Evolutionary conservation across 768 basidiomycete genomes (phyloP).

Genomic region (Kwoniella dendrophila): DNA sequence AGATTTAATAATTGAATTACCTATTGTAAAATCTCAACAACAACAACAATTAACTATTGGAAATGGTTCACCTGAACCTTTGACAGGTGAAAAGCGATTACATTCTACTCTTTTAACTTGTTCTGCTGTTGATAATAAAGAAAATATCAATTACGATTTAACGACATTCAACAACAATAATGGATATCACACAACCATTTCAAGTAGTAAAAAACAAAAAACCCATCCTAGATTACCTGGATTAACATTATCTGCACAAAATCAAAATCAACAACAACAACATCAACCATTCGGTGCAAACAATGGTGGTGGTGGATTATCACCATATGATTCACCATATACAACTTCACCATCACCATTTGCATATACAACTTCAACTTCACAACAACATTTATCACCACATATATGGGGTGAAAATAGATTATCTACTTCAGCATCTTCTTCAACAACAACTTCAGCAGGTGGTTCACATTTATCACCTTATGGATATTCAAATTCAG

Average conservation of each 20-base stretch:
- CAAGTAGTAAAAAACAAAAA: conserved; percentile 39
- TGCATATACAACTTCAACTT: conserved; percentile 16
- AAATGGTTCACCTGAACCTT: conserved; percentile 18
- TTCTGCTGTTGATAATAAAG: conserved; percentile 29
- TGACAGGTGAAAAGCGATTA: conserved; percentile 33
- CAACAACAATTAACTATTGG: too few relatives aligned
- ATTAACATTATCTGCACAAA: conserved; percentile 23
- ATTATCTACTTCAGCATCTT: conserved; percentile 2
- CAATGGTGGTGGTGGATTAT: background rate
- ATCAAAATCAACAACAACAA: conserved; percentile 15
- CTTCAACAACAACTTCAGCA: conserved; percentile 5
- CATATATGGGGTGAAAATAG: conserved; percentile 20
- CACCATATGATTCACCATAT: conserved; percentile 30
- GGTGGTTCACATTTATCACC: conserved; percentile 33
- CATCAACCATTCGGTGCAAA: too few relatives aligned
- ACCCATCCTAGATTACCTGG: conserved; percentile 27
- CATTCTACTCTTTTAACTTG: conserved; percentile 20
- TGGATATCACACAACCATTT: too few relatives aligned
- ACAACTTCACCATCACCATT: conserved; percentile 27
- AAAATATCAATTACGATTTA: conserved; percentile 28
- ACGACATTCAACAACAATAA: background rate
- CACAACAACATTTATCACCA: conserved; percentile 12
- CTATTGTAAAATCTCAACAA: conserved; percentile 36
- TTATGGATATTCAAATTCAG: conserved; percentile 24
- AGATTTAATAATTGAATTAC: conserved; percentile 39